These are phyloP conservation scores for Stachybotrys chartarum DNA, from an alignment of 2,329 filamentous ascomycete genomes.

Conservation along the genomic window DNA sequence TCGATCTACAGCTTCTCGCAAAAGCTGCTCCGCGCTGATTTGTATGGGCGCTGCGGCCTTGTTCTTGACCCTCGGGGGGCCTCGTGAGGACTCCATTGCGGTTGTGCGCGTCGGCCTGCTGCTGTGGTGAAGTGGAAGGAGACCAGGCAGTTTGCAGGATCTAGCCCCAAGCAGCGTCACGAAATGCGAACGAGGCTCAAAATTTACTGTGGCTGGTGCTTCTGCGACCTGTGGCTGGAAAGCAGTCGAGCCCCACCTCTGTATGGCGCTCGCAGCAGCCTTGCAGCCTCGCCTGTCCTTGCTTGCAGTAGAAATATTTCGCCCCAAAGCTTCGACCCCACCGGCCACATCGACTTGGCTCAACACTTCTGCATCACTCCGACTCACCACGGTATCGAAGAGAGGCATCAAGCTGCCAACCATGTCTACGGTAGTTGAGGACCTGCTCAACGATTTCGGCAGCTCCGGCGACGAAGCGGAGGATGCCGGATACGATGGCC, in stretches of 20 bases:
- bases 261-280: too few species aligned
- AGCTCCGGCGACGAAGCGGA: conserved; percentile 67
- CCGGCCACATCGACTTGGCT: background rate
- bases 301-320: background rate
- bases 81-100: conserved; percentile 82
- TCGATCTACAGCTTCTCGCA: conserved; percentile 93
- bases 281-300: too few species aligned
- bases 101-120: background rate
- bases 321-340: background rate
- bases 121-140: background rate
- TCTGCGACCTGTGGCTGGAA: conserved; percentile 4
- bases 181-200: conserved; percentile 14
- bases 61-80: conserved; percentile 95
- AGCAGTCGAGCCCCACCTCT: too few species aligned
- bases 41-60: conserved; percentile 88
- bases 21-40: conserved; percentile 94
- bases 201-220: conserved; percentile 12
- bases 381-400: conserved; percentile 4
- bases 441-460: conserved; percentile 70
- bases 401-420: background rate
- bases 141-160: too few species aligned
- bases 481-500: conserved; percentile 46
- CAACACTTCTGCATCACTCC: background rate
- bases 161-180: too few species aligned
- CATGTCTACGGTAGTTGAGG: conserved; percentile 90